Evolutionary conservation across 148 eudicot genomes (phyloP).

Genomic region (Persicaria maculosa): DNA sequence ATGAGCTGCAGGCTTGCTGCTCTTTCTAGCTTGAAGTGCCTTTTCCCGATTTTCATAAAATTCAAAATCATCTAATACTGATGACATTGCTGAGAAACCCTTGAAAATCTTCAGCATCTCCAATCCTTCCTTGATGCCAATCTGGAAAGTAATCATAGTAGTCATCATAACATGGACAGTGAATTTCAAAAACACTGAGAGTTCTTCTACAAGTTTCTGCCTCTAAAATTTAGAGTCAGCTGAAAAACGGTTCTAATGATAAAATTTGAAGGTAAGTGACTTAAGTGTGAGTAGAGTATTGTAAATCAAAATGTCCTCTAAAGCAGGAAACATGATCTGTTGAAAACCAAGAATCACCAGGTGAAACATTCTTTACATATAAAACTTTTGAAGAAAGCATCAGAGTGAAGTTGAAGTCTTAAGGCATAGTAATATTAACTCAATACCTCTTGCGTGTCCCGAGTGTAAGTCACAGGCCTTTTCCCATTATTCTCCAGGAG

Average conservation of each 20-base stretch:
- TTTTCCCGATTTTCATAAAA: constrained; percentile 73
- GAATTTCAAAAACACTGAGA: neutral
- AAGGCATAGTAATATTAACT: neutral
- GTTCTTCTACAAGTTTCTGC: neutral
- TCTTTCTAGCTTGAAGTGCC: constrained; percentile 45
- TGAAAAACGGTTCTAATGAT: no score
- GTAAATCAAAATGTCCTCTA: neutral
- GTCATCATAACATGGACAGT: neutral
- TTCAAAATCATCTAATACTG: constrained; percentile 61
- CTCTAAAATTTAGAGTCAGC: no score
- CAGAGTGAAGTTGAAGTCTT: neutral
- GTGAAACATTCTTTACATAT: neutral
- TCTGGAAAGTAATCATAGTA: constrained; percentile 22
- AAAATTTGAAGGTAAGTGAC: no score
- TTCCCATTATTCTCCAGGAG: constrained; percentile 77
- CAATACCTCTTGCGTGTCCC: constrained; percentile 91
- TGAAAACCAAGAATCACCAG: neutral
- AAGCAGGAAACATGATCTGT: neutral
- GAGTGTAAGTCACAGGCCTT: constrained; percentile 71
- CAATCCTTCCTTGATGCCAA: constrained; percentile 69
- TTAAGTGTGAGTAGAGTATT: neutral
- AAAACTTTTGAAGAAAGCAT: neutral
- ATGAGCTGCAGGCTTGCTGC: constrained; percentile 27
- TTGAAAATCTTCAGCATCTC: constrained; percentile 86
- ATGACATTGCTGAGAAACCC: constrained; percentile 42